Evolutionary conservation across 2,329 filamentous ascomycete genomes (phyloP).

Genomic region (Diaporthe sp.): DNA sequence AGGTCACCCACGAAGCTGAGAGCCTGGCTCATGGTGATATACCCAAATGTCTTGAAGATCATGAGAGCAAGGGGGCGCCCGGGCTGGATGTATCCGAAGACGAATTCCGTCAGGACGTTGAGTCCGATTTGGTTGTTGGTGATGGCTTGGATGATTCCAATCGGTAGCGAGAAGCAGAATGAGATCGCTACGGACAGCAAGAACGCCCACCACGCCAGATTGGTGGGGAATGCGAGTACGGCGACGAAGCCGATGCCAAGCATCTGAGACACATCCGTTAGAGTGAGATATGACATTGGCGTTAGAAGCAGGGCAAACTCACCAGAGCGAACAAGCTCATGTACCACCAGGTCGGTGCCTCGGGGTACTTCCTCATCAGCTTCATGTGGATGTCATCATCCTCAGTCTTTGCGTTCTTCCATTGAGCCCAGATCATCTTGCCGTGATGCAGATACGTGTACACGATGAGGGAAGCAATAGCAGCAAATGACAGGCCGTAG

Average conservation of each 20-base stretch:
- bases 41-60: conserved; percentile 77
- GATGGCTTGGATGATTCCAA: conserved; percentile 78
- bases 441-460: conserved; percentile 78
- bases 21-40: conserved; percentile 75
- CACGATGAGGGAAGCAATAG: conserved; percentile 77
- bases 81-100: conserved; percentile 82
- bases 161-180: conserved; percentile 74
- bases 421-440: conserved; percentile 75
- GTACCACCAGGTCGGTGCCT: conserved; percentile 77
- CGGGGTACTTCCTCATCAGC: conserved; percentile 73
- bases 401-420: conserved; percentile 70
- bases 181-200: conserved; percentile 76
- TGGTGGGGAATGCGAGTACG: conserved; percentile 73
- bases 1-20: conserved; percentile 76
- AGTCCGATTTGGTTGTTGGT: conserved; percentile 80
- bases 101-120: conserved; percentile 82
- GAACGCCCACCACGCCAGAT: conserved; percentile 81
- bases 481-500: conserved; percentile 81
- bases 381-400: conserved; percentile 76
- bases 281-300: not conserved
- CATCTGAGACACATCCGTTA: conserved; percentile 56
- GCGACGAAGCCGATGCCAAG: conserved; percentile 67
- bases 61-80: conserved; percentile 80
- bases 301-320: conserved; percentile 46
- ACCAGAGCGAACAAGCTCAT: conserved; percentile 69